Evolutionary conservation across 2,329 filamentous ascomycete genomes (phyloP).

Genomic region (Paecilomyces formosus): DNA sequence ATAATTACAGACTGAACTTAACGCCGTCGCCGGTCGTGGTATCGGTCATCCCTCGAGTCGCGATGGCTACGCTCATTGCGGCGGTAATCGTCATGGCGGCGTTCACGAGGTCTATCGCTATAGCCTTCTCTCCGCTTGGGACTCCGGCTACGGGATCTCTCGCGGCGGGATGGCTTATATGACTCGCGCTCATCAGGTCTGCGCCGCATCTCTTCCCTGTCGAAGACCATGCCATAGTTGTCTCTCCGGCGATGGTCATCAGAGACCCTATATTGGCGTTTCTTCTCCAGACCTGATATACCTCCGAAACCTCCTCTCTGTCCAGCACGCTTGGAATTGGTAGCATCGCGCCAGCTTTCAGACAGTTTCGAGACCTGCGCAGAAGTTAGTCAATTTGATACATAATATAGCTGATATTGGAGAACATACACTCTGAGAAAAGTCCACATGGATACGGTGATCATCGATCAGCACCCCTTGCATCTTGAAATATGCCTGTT

Average conservation of each 20-base stretch:
- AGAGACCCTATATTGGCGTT: slow-evolving; percentile 76
- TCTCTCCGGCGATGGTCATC: slow-evolving; percentile 41
- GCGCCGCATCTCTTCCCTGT: slow-evolving; percentile 59
- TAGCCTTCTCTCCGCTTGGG: slow-evolving; percentile 32
- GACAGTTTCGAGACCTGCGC: slow-evolving; percentile 63
- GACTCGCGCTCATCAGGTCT: slow-evolving; percentile 20
- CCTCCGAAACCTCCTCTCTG: slow-evolving; percentile 79
- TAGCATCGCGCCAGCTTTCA: slow-evolving; percentile 78
- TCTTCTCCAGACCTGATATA: slow-evolving; percentile 79
- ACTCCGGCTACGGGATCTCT: slow-evolving; percentile 36
- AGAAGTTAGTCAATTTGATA: slow-evolving; percentile 12
- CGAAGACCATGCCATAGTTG: slow-evolving; percentile 74
- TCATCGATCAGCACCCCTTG: slow-evolving; percentile 95
- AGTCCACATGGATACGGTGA: slow-evolving; percentile 95
- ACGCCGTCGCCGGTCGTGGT: slow-evolving; percentile 19
- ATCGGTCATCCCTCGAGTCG: slow-evolving; percentile 18
- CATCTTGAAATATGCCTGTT: slow-evolving; percentile 98
- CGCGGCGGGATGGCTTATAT: slow-evolving; percentile 9
- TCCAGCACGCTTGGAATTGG: slow-evolving; percentile 68
- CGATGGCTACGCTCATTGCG: slow-evolving; percentile 12
- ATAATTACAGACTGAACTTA: slow-evolving; percentile 4
- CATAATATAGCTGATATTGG: background rate
- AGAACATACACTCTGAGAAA: slow-evolving; percentile 78
- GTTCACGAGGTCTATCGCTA: slow-evolving; percentile 32
- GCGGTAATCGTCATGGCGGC: slow-evolving; percentile 28